These are phyloP conservation scores for Euphorbia celastroides DNA, from an alignment of 441 rosid genomes.

Conservation along the genomic window DNA sequence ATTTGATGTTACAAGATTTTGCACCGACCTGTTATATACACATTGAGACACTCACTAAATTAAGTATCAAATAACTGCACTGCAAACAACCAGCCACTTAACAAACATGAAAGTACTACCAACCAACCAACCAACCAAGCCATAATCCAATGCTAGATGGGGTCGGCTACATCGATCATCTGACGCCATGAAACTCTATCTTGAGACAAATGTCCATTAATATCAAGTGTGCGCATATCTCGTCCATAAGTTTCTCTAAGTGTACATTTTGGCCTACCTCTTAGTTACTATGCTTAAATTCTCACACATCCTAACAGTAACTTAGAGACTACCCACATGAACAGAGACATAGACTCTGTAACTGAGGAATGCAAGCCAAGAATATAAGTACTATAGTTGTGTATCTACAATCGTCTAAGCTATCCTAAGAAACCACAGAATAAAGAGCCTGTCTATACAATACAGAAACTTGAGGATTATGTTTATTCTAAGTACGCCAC, in stretches of 20 bases:
- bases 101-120: background rate
- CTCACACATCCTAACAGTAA: background rate
- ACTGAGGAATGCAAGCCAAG: background rate
- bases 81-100: background rate
- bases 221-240: too few relatives aligned
- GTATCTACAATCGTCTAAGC: background rate
- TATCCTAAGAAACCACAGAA: background rate
- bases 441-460: background rate
- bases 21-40: conserved; percentile 58
- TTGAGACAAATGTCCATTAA: too few relatives aligned
- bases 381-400: background rate
- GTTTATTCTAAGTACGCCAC: background rate
- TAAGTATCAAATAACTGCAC: background rate
- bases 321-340: background rate
- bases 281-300: too few relatives aligned
- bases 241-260: too few relatives aligned
- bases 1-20: conserved; percentile 65
- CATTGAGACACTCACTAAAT: conserved; percentile 1
- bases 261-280: too few relatives aligned
- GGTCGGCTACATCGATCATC: too few relatives aligned
- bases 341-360: background rate
- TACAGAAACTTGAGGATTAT: background rate
- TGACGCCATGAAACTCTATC: too few relatives aligned
- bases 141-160: too few relatives aligned
- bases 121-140: too few relatives aligned